Base-by-base conservation (phyloP, 2,329 filamentous ascomycete species). In the Nigrospora oryzae region DNA sequence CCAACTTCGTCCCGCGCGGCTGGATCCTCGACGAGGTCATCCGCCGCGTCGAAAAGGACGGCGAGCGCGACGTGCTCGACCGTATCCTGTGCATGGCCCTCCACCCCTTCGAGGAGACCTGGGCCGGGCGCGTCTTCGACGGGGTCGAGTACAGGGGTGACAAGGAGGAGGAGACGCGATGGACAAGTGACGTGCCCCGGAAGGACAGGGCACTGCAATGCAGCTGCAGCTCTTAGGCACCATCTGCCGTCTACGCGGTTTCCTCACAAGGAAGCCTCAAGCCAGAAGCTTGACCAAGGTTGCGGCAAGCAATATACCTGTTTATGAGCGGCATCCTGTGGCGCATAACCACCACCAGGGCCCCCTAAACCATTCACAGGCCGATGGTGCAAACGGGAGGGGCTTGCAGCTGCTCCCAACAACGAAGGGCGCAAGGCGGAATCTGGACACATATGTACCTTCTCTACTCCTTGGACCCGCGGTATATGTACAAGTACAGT, bases 1-100 rank as follows among this genome's bases (percentile, higher is more conserved):
- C 93, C 3, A 95, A 87, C 68, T 98, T 98, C 57, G 73, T 96
- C 1, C 89, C 93, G 0, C 79, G 89, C 39, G 83, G 86, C 15
- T 98, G 91, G 90, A 79, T 98, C 42, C 72, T 98, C 16, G 91
- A 97, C 61, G 93, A 98, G 64, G 63, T 98, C 13, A 97, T 98
- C 53, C 79, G 85, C 38, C 78, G 88, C 11, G 90, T 97, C 0
- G 89, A 97, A 64, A 87, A 87, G 61, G 81, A 83, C 42, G 80
- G 82, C 3, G 90, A 98, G 57, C 74, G 87, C 45, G 83, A 89
- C 10, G 82, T 97, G 33, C 63, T 98, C 38, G 71, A 78, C 12
- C 74, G 83, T 30, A 74, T 93, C 19, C 88, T 95, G 83, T 79
- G 88, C 38, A 85, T 97, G 82, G 79, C 83, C 3, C 67, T 91